Conservation (phyloP, 169 alveolate species). For the Plasmodium reichenowi region DNA sequence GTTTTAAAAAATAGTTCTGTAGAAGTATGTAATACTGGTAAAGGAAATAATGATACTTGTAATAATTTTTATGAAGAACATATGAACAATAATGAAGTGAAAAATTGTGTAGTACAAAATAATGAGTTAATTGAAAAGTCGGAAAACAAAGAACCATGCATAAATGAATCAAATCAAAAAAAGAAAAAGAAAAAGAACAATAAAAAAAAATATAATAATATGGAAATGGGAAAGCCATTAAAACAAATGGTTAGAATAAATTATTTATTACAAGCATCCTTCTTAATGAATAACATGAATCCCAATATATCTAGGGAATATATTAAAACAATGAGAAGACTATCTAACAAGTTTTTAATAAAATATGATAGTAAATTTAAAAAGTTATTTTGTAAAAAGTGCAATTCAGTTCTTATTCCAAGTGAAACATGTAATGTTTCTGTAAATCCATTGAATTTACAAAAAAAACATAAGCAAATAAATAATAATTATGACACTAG, state of each 20-base stretch:
- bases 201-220: conserved; percentile 41
- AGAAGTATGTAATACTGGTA: conserved; percentile 1
- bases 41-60: conserved; percentile 1
- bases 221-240: conserved; percentile 28
- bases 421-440: conserved; percentile 66
- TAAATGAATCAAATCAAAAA: conserved; percentile 20
- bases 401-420: conserved; percentile 75
- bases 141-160: conserved; percentile 6
- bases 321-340: conserved; percentile 74
- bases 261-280: conserved; percentile 73
- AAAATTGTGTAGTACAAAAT: conserved; percentile 16
- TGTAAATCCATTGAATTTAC: conserved; percentile 50
- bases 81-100: conserved; percentile 10
- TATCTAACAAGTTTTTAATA: conserved; percentile 72
- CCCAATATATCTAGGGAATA: conserved; percentile 63
- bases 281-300: conserved; percentile 41
- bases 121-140: conserved; percentile 7
- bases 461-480: conserved; percentile 19
- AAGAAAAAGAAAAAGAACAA: conserved; percentile 32
- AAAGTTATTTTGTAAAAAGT: conserved; percentile 74
- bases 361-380: conserved; percentile 64
- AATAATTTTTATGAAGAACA: neutral
- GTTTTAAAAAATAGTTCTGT: neutral
- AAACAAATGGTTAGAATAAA: conserved; percentile 76
- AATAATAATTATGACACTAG: neutral